Evolutionary conservation across 345 rosid species (phyloP).

Genomic region (Rhodomyrtus tomentosa): DNA sequence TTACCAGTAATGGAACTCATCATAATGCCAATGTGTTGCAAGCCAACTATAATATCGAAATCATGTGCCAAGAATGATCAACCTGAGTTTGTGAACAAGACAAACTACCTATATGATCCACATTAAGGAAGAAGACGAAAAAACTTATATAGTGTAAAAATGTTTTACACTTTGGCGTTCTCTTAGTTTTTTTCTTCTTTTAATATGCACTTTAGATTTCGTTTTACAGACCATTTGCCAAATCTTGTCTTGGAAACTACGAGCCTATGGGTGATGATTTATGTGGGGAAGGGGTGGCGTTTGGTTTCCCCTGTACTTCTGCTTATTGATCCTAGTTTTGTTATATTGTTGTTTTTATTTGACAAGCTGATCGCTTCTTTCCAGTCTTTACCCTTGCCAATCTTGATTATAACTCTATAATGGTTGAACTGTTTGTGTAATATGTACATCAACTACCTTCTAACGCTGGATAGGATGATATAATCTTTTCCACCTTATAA

Average conservation of each 20-base stretch:
- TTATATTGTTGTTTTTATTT: not conserved
- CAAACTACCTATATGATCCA: not conserved
- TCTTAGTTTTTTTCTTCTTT: not conserved
- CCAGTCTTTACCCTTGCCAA: not conserved
- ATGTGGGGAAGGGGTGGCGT: not conserved
- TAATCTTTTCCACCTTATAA: not conserved
- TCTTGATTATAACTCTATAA: not conserved
- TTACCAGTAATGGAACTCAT: not conserved
- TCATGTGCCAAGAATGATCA: not conserved
- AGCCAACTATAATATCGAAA: not conserved
- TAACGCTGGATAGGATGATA: not conserved
- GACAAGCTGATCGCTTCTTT: not conserved
- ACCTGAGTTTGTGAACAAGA: not conserved
- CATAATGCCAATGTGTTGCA: not conserved
- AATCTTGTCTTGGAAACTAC: not conserved
- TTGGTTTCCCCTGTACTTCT: not conserved
- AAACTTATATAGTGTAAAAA: not conserved
- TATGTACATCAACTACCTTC: not conserved
- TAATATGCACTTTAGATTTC: not conserved
- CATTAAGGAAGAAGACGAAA: not conserved
- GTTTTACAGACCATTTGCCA: not conserved
- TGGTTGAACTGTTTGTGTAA: not conserved
- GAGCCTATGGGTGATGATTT: not conserved
- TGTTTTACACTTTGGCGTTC: not conserved
- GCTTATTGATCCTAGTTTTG: not conserved